phyloP scores from a whole-genome alignment of 73 alveolate genomes.

The Symbiodinium natans region DNA sequence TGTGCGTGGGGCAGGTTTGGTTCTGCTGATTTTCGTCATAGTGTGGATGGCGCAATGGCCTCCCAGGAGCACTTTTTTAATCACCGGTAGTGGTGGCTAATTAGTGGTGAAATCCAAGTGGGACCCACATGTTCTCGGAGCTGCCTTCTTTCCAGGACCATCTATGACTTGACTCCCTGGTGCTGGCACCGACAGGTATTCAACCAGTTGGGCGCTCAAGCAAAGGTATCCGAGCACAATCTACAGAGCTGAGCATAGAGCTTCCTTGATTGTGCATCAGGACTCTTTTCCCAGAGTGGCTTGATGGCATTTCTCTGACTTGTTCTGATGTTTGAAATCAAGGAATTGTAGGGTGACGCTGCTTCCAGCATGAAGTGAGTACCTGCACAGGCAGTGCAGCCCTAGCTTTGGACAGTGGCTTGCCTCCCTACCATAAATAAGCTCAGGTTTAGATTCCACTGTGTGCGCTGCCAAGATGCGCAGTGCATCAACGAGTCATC shows the following conservation, averaged over 20 bases:
- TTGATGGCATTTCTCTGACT: background rate
- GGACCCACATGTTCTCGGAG: too few species aligned
- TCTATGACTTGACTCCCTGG: constrained; percentile 65
- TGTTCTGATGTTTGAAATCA: too few species aligned
- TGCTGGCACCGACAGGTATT: constrained; percentile 88
- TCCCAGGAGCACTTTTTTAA: constrained; percentile 15
- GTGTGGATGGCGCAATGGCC: constrained; percentile 84
- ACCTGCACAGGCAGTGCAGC: too few species aligned
- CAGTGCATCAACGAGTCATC: constrained; percentile 5
- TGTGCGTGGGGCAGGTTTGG: constrained; percentile 37
- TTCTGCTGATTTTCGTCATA: background rate
- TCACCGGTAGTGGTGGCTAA: background rate
- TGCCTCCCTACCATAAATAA: background rate
- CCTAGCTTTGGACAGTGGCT: background rate
- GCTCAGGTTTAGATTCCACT: constrained; percentile 64
- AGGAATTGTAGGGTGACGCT: too few species aligned
- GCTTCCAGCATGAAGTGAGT: too few species aligned
- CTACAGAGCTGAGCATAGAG: background rate
- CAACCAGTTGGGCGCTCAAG: constrained; percentile 15
- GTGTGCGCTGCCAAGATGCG: constrained; percentile 55
- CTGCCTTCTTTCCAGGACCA: constrained; percentile 51
- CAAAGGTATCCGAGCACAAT: background rate
- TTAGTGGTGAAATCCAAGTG: background rate
- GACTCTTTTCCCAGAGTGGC: constrained; percentile 18
- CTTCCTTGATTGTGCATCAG: background rate